Conservation (phyloP, 352 stramenopile genomes). For the Pythium pyrilobum region DNA sequence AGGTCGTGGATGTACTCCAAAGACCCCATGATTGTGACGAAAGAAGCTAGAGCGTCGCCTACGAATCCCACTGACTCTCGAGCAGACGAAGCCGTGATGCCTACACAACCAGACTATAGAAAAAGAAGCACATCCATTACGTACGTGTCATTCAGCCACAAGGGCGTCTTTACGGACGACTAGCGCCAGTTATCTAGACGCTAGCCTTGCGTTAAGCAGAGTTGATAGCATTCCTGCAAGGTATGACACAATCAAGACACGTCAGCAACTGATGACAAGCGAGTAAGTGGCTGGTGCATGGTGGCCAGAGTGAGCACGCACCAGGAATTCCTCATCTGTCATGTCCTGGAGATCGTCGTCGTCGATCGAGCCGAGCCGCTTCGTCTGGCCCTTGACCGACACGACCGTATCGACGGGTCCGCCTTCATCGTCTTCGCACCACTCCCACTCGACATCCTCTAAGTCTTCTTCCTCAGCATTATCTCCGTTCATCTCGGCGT, state of each 20-base stretch:
- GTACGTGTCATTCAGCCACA: slow-evolving; percentile 38
- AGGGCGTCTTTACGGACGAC: slow-evolving; percentile 63
- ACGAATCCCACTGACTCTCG: background rate
- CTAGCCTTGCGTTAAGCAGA: slow-evolving; percentile 35
- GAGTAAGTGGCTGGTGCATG: no score
- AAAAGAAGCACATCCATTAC: slow-evolving; percentile 60
- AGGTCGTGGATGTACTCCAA: slow-evolving; percentile 74
- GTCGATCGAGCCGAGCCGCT: slow-evolving; percentile 60
- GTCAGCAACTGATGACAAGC: background rate
- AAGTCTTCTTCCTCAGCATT: slow-evolving; percentile 69
- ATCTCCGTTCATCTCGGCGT: slow-evolving; percentile 78
- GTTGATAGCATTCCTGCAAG: slow-evolving; percentile 62
- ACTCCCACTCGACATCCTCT: slow-evolving; percentile 83
- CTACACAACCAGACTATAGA: slow-evolving; percentile 23
- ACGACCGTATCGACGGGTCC: slow-evolving; percentile 41
- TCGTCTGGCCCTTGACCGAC: slow-evolving; percentile 58
- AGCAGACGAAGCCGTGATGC: background rate
- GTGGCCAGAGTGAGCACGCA: no score
- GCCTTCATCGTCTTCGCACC: slow-evolving; percentile 60
- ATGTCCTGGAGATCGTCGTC: slow-evolving; percentile 80
- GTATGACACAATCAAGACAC: background rate
- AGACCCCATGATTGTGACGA: slow-evolving; percentile 56
- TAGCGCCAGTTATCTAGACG: background rate
- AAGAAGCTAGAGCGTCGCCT: slow-evolving; percentile 9
- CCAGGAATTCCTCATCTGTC: slow-evolving; percentile 83